Conservation (phyloP, 2,329 filamentous ascomycete species). For the Colletotrichum godetiae region DNA sequence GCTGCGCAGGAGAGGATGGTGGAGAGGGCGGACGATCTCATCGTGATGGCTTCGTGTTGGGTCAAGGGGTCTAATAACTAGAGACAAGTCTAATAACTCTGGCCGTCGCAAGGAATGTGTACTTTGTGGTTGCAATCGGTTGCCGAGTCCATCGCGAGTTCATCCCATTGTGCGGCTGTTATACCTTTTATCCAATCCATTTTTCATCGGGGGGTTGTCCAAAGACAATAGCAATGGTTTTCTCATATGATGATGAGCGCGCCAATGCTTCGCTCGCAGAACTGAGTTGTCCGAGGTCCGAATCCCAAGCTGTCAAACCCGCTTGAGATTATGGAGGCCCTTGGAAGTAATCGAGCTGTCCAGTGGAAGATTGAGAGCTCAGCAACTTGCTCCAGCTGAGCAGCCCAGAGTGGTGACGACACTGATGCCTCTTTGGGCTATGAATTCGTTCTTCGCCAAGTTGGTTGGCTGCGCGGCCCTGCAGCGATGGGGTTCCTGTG, state of each 20-base stretch:
- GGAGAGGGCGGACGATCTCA: conserved; percentile 22
- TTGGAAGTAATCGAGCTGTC: not conserved
- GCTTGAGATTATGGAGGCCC: not conserved
- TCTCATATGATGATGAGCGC: conserved; percentile 25
- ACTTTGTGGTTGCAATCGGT: not conserved
- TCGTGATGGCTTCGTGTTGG: not conserved
- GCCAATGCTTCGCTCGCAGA: conserved; percentile 34
- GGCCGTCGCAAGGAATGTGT: not conserved
- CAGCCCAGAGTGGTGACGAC: conserved; percentile 30
- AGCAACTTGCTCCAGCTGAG: not conserved
- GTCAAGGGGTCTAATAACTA: not conserved
- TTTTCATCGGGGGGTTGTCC: conserved; percentile 1
- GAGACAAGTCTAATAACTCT: conserved; percentile 28
- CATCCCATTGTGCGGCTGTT: not conserved
- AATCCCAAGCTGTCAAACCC: not conserved
- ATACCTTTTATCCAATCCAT: conserved; percentile 7
- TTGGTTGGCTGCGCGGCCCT: conserved; percentile 18
- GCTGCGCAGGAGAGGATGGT: conserved; percentile 26
- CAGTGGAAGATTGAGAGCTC: not conserved
- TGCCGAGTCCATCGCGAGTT: not conserved
- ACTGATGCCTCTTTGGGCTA: conserved; percentile 29
- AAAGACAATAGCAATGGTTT: not conserved
- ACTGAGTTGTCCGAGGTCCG: conserved; percentile 34
- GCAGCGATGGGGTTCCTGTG: conserved; percentile 8
- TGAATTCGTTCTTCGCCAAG: conserved; percentile 28